Percentiles rank a stretch among this genome's conserved stretches.
These are phyloP conservation scores for Scenedesmus sp. DNA, from an alignment of 163 green algal genomes.

Conservation along the genomic window DNA sequence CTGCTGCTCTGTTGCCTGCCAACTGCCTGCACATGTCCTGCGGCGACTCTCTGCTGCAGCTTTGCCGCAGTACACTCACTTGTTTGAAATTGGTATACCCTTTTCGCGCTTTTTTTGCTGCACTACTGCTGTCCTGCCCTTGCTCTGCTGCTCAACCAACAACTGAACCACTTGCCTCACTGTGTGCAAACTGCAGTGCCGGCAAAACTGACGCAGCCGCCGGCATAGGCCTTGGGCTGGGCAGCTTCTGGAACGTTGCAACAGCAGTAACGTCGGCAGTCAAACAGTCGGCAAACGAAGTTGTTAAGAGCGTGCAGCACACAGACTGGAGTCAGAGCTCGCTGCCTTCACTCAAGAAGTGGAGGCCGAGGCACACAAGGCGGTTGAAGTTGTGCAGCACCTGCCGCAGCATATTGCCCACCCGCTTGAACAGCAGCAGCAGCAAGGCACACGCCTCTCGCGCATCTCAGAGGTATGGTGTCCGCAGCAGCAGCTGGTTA, in stretches of 20 bases:
- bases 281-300: constrained; percentile 76
- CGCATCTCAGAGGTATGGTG: constrained; percentile 17
- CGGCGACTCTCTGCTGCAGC: background rate
- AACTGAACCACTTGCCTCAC: background rate
- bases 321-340: constrained; percentile 88
- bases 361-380: constrained; percentile 73
- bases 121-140: background rate
- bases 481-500: background rate
- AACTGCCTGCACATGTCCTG: background rate
- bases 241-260: constrained; percentile 82
- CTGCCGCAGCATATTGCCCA: constrained; percentile 56
- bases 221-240: constrained; percentile 6
- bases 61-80: background rate
- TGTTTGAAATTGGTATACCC: background rate
- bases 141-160: background rate
- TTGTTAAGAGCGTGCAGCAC: constrained; percentile 77
- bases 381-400: constrained; percentile 66
- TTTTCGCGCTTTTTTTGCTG: background rate
- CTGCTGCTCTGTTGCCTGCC: background rate
- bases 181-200: constrained; percentile 1
- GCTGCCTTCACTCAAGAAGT: constrained; percentile 77
- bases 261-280: constrained; percentile 74
- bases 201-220: background rate
- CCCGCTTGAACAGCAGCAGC: background rate
- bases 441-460: background rate